These are phyloP conservation scores for Ganoderma meredithae DNA, from an alignment of 1,284 basidiomycete species.

Conservation along the genomic window DNA sequence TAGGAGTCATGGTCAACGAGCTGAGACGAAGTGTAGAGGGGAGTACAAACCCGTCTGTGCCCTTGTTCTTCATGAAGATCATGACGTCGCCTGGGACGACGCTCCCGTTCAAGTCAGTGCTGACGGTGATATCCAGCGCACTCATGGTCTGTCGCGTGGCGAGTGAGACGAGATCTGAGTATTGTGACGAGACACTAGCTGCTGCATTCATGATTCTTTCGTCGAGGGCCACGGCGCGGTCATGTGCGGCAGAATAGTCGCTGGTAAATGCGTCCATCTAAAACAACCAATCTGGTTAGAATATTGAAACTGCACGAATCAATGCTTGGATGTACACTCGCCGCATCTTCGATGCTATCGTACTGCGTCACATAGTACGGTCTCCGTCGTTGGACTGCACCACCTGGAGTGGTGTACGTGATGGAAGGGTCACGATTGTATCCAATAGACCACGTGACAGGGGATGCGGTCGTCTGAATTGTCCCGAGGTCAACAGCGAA, in stretches of 20 bases:
- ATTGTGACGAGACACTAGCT: constrained; percentile 38
- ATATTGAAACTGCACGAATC: neutral
- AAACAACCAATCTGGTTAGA: neutral
- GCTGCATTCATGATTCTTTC: constrained; percentile 35
- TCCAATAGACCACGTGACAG: constrained; percentile 38
- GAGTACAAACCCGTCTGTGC: constrained; percentile 8
- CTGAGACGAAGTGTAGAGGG: neutral
- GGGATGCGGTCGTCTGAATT: constrained; percentile 29
- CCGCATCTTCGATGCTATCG: constrained; percentile 23
- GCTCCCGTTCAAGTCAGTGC: constrained; percentile 41
- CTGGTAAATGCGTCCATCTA: constrained; percentile 40
- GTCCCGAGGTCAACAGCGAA: constrained; percentile 35
- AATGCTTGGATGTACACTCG: constrained; percentile 17
- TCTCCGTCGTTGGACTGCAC: constrained; percentile 35
- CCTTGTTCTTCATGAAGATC: constrained; percentile 53
- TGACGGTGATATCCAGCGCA: constrained; percentile 47
- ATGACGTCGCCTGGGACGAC: constrained; percentile 49
- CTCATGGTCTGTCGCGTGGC: constrained; percentile 51
- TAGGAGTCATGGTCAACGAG: neutral
- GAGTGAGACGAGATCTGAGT: constrained; percentile 50
- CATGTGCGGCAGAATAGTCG: constrained; percentile 33
- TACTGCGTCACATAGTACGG: constrained; percentile 39
- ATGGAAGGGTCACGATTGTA: constrained; percentile 36
- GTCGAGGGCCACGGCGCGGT: constrained; percentile 38
- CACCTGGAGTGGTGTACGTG: constrained; percentile 29